Base-by-base conservation (phyloP, 1,139 yeast genomes). In the Zygoascus meyerae region DNA sequence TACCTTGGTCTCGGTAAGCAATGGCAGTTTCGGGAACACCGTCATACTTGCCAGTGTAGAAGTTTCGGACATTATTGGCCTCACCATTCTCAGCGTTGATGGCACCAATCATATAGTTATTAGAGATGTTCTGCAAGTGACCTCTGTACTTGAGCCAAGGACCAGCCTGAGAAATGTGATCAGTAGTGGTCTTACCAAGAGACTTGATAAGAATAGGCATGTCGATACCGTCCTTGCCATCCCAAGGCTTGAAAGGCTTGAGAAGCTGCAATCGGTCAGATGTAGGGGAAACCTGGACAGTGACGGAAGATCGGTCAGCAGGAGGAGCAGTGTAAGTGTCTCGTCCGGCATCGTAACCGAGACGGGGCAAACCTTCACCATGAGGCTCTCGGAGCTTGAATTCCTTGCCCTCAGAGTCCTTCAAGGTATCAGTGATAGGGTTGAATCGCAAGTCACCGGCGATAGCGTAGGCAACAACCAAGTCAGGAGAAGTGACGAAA, bases 71-170 rank as follows among this genome's bases (percentile, higher is more conserved):
- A 66, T 77, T 76, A 85, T 92, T 92, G 60, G 95, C 95, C 78
- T 92, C 89, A 62, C 83, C 87, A 73, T 92, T 92, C 77, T 86
- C 97, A 66, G 90, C 92, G 73, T 92, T 92, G 69, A 81, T 89
- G 61, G 97, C 98, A 77, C 98, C 98, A 78, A 92, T 92, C 97
- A 92, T 89, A 77, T 90, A 89, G 80, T 92, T 92, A 80, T 90
- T 87, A 65, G 97, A 89, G 69, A 92, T 92, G 83, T 92, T 92
- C 77, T 89, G 94, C 76, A 92, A 80, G 78, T 92, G 98, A 77
- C 98, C 98, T 80, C 97, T 87, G 95, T 92, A 92, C 79, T 92
- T 92, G 80, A 92, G 86, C 98, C 98, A 92, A 69, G 97, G 97
- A 75, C 98, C 98, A 69, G 98, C 98, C 94, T 86, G 89, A 66